Evolutionary conservation across 306 rosid genomes (phyloP).

Genomic region (Cicer yamashitae): DNA sequence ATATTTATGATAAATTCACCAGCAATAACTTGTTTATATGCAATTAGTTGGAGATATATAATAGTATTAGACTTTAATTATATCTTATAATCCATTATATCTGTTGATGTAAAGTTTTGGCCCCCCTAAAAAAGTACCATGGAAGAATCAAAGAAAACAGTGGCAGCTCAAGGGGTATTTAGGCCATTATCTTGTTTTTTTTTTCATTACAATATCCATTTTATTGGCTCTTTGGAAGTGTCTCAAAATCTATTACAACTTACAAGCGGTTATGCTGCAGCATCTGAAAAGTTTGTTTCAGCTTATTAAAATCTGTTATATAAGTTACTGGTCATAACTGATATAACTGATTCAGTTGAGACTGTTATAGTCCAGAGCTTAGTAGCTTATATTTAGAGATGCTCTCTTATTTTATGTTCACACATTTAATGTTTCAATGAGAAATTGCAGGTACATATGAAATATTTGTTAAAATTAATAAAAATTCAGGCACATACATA

Average conservation of each 20-base stretch:
- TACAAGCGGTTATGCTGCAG: too few species aligned
- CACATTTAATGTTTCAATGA: not conserved
- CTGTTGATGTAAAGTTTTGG: slow-evolving; percentile 18
- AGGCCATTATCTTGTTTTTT: not conserved
- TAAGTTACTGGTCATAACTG: too few species aligned
- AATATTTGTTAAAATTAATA: not conserved
- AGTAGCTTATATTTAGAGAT: too few species aligned
- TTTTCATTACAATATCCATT: not conserved
- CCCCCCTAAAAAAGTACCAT: not conserved
- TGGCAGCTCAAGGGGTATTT: not conserved
- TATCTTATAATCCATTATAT: not conserved
- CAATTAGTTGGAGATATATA: slow-evolving; percentile 12
- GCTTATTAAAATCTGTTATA: too few species aligned
- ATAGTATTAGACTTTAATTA: not conserved
- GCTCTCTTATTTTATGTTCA: too few species aligned
- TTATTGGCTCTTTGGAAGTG: not conserved
- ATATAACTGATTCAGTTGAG: too few species aligned
- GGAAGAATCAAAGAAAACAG: not conserved
- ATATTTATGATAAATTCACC: slow-evolving; percentile 11
- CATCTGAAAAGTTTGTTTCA: too few species aligned
- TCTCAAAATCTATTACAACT: too few species aligned
- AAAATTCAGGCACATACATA: not conserved
- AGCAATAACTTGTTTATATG: not conserved
- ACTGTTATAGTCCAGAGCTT: too few species aligned
- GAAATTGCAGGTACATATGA: not conserved